Percentiles rank a stretch among this genome's conserved stretches.
Evolutionary conservation across 768 basidiomycete genomes (phyloP).

Genomic region (Tylopilus cervinicoccineus): DNA sequence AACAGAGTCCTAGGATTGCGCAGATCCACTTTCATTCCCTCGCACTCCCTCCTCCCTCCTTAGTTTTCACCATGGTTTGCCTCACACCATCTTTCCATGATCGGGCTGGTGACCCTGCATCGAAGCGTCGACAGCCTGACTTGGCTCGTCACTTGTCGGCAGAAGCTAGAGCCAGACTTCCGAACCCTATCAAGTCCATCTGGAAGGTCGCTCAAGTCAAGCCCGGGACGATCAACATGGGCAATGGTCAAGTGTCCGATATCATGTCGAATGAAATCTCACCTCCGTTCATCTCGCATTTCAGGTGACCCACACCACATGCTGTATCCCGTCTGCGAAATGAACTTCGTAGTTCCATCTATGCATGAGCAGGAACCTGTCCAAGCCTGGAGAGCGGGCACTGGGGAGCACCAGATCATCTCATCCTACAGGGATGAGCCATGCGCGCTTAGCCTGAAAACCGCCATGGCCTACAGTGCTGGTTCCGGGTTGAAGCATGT

Average conservation of each 20-base stretch:
- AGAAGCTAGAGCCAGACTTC: slow-evolving; percentile 32
- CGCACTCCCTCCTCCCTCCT: background rate
- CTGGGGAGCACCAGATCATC: slow-evolving; percentile 25
- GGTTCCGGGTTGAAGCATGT: slow-evolving; percentile 33
- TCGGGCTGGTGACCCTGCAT: slow-evolving; percentile 6
- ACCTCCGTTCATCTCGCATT: background rate
- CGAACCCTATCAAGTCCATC: slow-evolving; percentile 36
- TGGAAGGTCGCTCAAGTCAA: slow-evolving; percentile 35
- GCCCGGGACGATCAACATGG: slow-evolving; percentile 35
- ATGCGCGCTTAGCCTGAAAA: slow-evolving; percentile 27
- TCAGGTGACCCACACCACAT: slow-evolving; percentile 33
- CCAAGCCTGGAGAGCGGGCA: slow-evolving; percentile 27
- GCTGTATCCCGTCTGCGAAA: slow-evolving; percentile 31
- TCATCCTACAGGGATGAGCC: slow-evolving; percentile 29
- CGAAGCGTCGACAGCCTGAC: slow-evolving; percentile 28
- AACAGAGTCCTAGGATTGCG: background rate
- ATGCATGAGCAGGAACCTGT: slow-evolving; percentile 28
- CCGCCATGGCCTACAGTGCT: slow-evolving; percentile 38
- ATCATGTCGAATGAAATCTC: background rate
- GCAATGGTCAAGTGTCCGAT: slow-evolving; percentile 26
- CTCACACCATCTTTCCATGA: slow-evolving; percentile 16
- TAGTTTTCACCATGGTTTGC: slow-evolving; percentile 22
- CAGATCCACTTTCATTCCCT: background rate
- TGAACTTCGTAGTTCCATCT: slow-evolving; percentile 35
- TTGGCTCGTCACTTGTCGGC: slow-evolving; percentile 32